A percentile compares a stretch with the other conserved stretches of the same genome.
These are phyloP conservation scores for Pleurotus djamor DNA, from an alignment of 768 basidiomycete genomes.

Conservation along the genomic window DNA sequence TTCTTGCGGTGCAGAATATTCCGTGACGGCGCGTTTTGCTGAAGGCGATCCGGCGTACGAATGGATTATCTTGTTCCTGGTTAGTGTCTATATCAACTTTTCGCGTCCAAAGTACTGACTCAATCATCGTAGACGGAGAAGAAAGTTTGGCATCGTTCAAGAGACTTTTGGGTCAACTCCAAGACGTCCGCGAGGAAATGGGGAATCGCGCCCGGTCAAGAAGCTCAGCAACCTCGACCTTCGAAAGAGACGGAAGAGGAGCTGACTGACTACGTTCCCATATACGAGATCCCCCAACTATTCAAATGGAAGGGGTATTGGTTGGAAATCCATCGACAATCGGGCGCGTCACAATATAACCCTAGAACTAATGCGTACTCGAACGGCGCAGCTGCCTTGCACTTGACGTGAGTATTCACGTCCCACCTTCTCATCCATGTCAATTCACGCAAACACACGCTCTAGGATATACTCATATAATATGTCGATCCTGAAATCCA, in stretches of 20 bases:
- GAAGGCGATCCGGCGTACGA: conserved; percentile 48
- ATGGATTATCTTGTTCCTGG: conserved; percentile 45
- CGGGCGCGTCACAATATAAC: conserved; percentile 7
- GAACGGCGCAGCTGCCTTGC: conserved; percentile 13
- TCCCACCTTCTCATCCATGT: too few relatives aligned
- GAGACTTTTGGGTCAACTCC: conserved; percentile 38
- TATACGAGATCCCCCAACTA: conserved; percentile 34
- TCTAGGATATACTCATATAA: conserved; percentile 41
- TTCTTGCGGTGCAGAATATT: conserved; percentile 28
- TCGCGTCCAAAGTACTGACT: neutral
- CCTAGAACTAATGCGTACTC: neutral
- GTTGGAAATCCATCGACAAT: conserved; percentile 30
- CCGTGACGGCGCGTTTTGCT: conserved; percentile 41
- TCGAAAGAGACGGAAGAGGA: conserved; percentile 11
- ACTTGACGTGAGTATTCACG: conserved; percentile 27
- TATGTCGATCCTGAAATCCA: conserved; percentile 33
- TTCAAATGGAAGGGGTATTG: conserved; percentile 44
- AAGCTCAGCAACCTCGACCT: neutral
- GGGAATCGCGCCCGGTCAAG: conserved; percentile 26
- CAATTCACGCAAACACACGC: neutral
- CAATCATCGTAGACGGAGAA: conserved; percentile 30
- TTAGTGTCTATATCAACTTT: conserved; percentile 14
- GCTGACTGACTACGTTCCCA: conserved; percentile 41
- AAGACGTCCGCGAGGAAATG: conserved; percentile 38
- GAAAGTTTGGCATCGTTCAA: conserved; percentile 37